These are phyloP conservation scores for Entomortierella lignicola DNA, from an alignment of 192 early-diverging fungal species.

Conservation along the genomic window DNA sequence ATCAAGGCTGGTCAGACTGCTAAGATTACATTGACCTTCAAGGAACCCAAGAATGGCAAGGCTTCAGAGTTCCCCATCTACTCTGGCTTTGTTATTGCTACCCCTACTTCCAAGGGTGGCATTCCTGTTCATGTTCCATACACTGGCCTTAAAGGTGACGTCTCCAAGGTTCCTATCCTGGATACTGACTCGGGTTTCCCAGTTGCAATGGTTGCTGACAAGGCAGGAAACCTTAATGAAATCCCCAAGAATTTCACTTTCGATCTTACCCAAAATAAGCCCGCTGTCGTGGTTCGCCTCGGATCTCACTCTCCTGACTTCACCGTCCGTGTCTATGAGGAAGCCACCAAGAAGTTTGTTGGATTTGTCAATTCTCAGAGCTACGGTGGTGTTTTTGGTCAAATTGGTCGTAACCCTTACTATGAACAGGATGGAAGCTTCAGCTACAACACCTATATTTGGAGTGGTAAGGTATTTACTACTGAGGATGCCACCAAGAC, in stretches of 20 bases:
- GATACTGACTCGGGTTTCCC: conserved; percentile 24
- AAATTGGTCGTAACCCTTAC: conserved; percentile 17
- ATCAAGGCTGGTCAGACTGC: conserved; percentile 17
- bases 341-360: conserved; percentile 9
- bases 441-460: conserved; percentile 9
- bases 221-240: not conserved
- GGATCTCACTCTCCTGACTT: conserved; percentile 38
- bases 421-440: conserved; percentile 8
- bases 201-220: not conserved
- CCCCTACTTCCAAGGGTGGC: conserved; percentile 20
- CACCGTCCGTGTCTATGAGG: conserved; percentile 20
- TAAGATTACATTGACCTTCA: conserved; percentile 23
- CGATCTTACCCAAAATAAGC: conserved; percentile 2
- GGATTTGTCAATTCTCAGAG: conserved; percentile 12
- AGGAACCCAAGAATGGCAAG: conserved; percentile 21
- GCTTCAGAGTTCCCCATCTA: conserved; percentile 47
- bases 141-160: conserved; percentile 56
- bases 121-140: conserved; percentile 57
- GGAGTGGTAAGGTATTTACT: conserved; percentile 18
- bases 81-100: conserved; percentile 58
- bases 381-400: conserved; percentile 17
- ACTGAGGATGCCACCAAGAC: conserved; percentile 5
- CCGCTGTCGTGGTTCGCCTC: conserved; percentile 13
- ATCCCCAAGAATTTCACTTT: not conserved
- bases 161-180: conserved; percentile 55